Conservation (phyloP, 345 rosid genomes). For the Eucalyptus pauciflora region DNA sequence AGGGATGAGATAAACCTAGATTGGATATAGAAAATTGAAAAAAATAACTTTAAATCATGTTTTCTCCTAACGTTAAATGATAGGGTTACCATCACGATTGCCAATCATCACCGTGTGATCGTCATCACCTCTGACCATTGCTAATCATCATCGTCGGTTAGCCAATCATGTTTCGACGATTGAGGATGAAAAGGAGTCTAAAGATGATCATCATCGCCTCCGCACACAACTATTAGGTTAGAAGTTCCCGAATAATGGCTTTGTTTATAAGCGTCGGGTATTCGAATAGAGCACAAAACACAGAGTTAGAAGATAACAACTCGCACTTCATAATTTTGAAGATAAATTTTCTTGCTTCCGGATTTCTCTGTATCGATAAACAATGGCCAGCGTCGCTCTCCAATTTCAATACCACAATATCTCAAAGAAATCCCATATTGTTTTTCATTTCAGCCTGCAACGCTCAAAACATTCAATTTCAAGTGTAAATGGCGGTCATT, state of each 20-base stretch:
- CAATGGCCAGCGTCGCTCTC: not conserved
- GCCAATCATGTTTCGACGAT: not conserved
- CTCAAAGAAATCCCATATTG: not conserved
- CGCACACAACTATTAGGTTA: not conserved
- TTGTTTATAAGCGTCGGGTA: not conserved
- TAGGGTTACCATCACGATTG: not conserved
- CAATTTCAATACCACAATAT: not conserved
- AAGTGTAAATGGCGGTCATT: not conserved
- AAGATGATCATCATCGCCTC: not conserved
- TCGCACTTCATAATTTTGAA: not conserved
- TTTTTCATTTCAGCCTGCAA: not conserved
- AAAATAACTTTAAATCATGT: not conserved
- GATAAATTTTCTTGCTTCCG: not conserved
- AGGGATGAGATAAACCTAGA: too few relatives aligned
- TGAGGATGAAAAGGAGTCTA: not conserved
- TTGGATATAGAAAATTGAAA: too few relatives aligned
- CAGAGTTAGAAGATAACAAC: not conserved
- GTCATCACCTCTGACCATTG: not conserved
- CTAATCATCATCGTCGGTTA: not conserved
- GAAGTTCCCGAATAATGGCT: not conserved
- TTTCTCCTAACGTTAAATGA: not conserved
- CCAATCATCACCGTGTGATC: accelerated
- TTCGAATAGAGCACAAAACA: not conserved
- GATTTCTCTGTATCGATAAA: not conserved
- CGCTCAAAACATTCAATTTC: not conserved